These are phyloP conservation scores for Carex cristatella DNA, from an alignment of 176 grass and related monocot species.

Conservation along the genomic window DNA sequence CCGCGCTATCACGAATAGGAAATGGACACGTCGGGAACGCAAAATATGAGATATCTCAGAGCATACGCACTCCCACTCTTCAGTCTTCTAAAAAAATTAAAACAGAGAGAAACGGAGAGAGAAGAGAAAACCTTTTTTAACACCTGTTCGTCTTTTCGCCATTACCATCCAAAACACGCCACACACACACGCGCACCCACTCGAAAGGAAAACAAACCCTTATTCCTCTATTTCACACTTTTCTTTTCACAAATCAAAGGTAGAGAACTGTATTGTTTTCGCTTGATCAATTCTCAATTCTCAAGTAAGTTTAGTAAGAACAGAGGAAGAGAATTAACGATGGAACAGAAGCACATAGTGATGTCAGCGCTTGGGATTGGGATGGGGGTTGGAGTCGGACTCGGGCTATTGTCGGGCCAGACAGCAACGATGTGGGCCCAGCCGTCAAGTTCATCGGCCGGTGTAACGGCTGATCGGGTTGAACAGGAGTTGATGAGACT, in stretches of 20 bases:
- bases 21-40: no score
- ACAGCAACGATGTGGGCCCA: constrained; percentile 23
- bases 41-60: no score
- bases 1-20: no score
- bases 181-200: background rate
- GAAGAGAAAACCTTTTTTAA: background rate
- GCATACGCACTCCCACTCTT: no score
- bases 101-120: background rate
- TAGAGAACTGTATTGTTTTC: background rate
- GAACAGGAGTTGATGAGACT: constrained; percentile 70
- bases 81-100: background rate
- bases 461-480: constrained; percentile 51
- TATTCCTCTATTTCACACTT: background rate
- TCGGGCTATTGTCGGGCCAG: constrained; percentile 62
- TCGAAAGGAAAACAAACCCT: background rate
- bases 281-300: background rate
- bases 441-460: constrained; percentile 11
- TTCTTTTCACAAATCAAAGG: background rate
- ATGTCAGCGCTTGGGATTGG: constrained; percentile 88
- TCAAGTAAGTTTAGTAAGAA: background rate
- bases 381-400: constrained; percentile 71
- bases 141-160: background rate
- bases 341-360: constrained; percentile 89
- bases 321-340: background rate
- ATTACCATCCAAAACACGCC: constrained; percentile 8